These are phyloP conservation scores for Myxozyma kluyveri DNA, from an alignment of 805 yeast species.

Conservation along the genomic window DNA sequence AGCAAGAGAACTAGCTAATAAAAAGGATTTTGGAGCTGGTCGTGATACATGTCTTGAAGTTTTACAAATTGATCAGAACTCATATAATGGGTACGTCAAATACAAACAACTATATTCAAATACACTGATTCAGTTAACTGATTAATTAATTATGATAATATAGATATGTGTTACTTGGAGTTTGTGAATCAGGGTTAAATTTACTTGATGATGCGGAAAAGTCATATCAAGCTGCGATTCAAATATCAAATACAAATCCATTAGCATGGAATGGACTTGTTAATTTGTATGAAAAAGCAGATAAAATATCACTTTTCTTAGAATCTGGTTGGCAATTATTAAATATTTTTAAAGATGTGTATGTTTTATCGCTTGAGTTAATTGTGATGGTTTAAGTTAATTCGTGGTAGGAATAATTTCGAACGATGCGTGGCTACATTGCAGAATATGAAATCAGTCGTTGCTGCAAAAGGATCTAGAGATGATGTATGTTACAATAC, in stretches of 20 bases:
- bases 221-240: constrained; percentile 47
- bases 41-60: constrained; percentile 55
- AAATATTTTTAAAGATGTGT: constrained; percentile 24
- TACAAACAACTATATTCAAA: not conserved
- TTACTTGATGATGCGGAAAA: constrained; percentile 49
- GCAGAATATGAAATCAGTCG: constrained; percentile 25
- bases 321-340: constrained; percentile 29
- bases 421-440: constrained; percentile 31
- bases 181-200: constrained; percentile 28
- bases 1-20: constrained; percentile 37
- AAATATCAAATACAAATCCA: constrained; percentile 45
- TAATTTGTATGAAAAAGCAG: constrained; percentile 29
- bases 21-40: constrained; percentile 61
- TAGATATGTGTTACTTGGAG: constrained; percentile 25
- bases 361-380: not conserved
- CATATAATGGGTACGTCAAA: constrained; percentile 60
- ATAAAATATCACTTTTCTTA: constrained; percentile 28
- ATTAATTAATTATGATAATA: constrained; percentile 3
- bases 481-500: constrained; percentile 20
- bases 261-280: constrained; percentile 82
- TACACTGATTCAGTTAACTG: not conserved
- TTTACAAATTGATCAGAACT: constrained; percentile 52
- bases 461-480: constrained; percentile 22
- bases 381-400: not conserved
- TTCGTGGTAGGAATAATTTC: constrained; percentile 25